A percentile compares a stretch with the other conserved stretches of the same genome.
These are phyloP conservation scores for Jaltomata sinuosa DNA, from an alignment of 257 asterid genomes.

Conservation along the genomic window DNA sequence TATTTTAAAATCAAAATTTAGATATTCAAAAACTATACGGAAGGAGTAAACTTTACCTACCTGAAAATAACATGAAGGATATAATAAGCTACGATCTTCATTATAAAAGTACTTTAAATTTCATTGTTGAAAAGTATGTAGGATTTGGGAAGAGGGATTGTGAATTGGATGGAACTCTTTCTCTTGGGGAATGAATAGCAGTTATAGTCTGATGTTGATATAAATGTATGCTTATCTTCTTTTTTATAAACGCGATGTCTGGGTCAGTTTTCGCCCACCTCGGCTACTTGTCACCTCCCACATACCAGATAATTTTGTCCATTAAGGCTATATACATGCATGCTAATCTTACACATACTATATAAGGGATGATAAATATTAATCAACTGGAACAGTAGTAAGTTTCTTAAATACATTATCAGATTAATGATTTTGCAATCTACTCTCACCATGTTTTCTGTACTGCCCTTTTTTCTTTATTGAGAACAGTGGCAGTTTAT, in stretches of 20 bases:
- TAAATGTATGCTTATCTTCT: not conserved
- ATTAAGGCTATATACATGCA: not conserved
- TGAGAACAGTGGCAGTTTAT: not conserved
- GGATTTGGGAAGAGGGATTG: not conserved
- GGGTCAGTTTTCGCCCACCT: too few species aligned
- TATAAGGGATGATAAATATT: not conserved
- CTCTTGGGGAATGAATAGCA: not conserved
- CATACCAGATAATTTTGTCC: too few species aligned
- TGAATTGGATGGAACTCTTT: not conserved
- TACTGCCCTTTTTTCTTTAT: not conserved
- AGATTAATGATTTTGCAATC: not conserved
- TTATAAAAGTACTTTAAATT: not conserved
- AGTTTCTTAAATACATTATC: not conserved
- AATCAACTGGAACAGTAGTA: not conserved
- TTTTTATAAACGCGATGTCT: too few species aligned
- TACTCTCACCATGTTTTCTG: not conserved
- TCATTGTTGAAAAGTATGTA: not conserved
- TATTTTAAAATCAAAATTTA: too few species aligned
- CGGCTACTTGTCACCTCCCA: too few species aligned
- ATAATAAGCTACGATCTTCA: not conserved
- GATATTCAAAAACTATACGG: too few species aligned
- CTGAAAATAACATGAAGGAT: too few species aligned
- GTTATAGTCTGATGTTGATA: not conserved
- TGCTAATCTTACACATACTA: not conserved
- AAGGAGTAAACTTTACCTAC: too few species aligned